Percentiles rank a stretch among this genome's conserved stretches.
Conservation (phyloP, 257 asterid genomes). For the Rubia yunnanensis region DNA sequence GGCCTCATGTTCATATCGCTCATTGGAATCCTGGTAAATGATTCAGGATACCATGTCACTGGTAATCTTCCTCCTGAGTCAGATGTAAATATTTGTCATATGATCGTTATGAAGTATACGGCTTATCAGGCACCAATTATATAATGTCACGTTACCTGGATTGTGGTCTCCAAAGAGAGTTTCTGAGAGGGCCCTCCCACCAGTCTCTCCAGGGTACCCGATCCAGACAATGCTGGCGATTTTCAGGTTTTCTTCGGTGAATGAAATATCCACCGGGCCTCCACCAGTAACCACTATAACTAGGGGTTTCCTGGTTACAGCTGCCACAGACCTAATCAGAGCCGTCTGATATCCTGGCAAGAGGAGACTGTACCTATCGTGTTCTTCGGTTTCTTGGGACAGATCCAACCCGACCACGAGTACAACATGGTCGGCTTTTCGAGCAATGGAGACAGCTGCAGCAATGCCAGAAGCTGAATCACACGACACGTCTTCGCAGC, state of each 20-base stretch:
- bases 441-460: slow-evolving; percentile 53
- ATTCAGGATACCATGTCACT: slow-evolving; percentile 88
- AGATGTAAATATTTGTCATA: background rate
- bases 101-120: background rate
- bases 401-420: slow-evolving; percentile 79
- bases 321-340: slow-evolving; percentile 51
- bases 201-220: slow-evolving; percentile 96
- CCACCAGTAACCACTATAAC: slow-evolving; percentile 82
- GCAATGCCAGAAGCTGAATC: slow-evolving; percentile 45
- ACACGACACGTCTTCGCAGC: slow-evolving; percentile 67
- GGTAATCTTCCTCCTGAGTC: slow-evolving; percentile 70
- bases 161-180: slow-evolving; percentile 70
- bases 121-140: background rate
- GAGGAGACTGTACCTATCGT: slow-evolving; percentile 80
- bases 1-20: slow-evolving; percentile 89
- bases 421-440: slow-evolving; percentile 54
- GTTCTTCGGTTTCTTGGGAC: slow-evolving; percentile 82
- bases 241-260: slow-evolving; percentile 47
- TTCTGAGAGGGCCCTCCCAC: slow-evolving; percentile 73
- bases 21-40: slow-evolving; percentile 75
- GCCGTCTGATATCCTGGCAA: slow-evolving; percentile 76
- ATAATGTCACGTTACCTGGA: slow-evolving; percentile 51
- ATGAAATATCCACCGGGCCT: slow-evolving; percentile 81
- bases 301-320: slow-evolving; percentile 52
- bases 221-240: slow-evolving; percentile 84